Conservation (phyloP, 208 protist species). For the Trichomonas tenax region DNA sequence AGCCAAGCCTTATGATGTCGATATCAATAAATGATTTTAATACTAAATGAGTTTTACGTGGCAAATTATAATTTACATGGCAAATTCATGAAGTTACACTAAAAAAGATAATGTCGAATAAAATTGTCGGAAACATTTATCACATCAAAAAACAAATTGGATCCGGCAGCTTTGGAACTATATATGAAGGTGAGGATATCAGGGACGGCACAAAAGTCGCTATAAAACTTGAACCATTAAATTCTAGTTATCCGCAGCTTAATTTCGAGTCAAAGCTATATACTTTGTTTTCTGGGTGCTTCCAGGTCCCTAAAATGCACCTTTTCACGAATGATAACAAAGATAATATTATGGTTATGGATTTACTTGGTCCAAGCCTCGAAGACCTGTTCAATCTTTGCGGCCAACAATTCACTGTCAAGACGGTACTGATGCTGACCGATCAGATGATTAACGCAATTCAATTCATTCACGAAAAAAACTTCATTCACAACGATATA, state of each 20-base stretch:
- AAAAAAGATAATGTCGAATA: conserved; percentile 45
- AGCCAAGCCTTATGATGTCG: no score
- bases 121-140: conserved; percentile 31
- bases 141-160: conserved; percentile 40
- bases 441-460: conserved; percentile 69
- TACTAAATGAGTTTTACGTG: no score
- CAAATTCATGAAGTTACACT: no score
- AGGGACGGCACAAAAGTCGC: not conserved
- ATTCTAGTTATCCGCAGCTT: conserved; percentile 77
- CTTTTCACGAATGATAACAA: conserved; percentile 79
- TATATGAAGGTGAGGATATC: not conserved
- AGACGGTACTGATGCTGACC: conserved; percentile 89
- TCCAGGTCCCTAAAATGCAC: conserved; percentile 76
- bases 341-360: conserved; percentile 95
- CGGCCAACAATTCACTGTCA: conserved; percentile 71
- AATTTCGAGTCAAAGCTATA: conserved; percentile 88
- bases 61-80: no score
- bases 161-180: not conserved
- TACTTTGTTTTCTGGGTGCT: conserved; percentile 52
- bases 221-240: conserved; percentile 41
- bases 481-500: not conserved
- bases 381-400: conserved; percentile 87
- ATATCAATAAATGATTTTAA: no score
- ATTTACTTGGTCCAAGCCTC: conserved; percentile 81
- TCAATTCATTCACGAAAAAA: not conserved